A percentile compares a stretch with the other conserved stretches of the same genome.
These are phyloP conservation scores for Teratosphaeria zuluensis DNA, from an alignment of 2,329 filamentous ascomycete genomes.

Conservation along the genomic window DNA sequence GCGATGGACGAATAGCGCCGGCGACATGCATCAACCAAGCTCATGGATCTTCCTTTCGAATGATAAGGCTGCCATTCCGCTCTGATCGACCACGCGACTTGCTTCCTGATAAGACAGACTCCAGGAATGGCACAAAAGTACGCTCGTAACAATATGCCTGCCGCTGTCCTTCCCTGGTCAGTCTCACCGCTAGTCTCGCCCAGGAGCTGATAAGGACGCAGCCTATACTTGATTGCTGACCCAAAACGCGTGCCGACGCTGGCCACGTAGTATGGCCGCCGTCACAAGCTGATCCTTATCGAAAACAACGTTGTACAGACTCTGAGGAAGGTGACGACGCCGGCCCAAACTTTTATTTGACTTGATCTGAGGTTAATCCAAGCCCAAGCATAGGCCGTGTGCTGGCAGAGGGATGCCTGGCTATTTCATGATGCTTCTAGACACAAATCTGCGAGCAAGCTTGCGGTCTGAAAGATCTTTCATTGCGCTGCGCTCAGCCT, in stretches of 20 bases:
- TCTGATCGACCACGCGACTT: not conserved
- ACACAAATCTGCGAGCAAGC: not conserved
- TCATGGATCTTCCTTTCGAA: not conserved
- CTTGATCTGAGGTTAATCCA: not conserved
- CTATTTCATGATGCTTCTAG: not conserved
- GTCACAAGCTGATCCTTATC: not conserved
- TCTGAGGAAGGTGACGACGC: not conserved
- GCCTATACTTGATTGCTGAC: not conserved
- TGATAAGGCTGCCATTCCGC: not conserved
- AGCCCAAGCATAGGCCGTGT: not conserved
- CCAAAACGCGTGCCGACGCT: not conserved
- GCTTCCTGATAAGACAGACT: not conserved
- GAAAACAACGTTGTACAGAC: not conserved
- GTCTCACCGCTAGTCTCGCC: not conserved
- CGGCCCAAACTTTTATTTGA: not conserved
- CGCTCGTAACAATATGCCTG: not conserved
- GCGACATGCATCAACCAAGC: not conserved
- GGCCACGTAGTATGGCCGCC: not conserved
- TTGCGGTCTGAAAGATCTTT: not conserved
- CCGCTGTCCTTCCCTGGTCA: not conserved
- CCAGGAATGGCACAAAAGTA: not conserved
- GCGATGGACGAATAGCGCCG: not conserved
- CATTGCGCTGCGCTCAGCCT: not conserved
- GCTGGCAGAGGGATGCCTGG: not conserved
- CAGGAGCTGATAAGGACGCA: not conserved